A percentile compares a stretch with the other conserved stretches of the same genome.
These are phyloP conservation scores for Yueomyces sinensis DNA, from an alignment of 805 yeast species.

Conservation along the genomic window DNA sequence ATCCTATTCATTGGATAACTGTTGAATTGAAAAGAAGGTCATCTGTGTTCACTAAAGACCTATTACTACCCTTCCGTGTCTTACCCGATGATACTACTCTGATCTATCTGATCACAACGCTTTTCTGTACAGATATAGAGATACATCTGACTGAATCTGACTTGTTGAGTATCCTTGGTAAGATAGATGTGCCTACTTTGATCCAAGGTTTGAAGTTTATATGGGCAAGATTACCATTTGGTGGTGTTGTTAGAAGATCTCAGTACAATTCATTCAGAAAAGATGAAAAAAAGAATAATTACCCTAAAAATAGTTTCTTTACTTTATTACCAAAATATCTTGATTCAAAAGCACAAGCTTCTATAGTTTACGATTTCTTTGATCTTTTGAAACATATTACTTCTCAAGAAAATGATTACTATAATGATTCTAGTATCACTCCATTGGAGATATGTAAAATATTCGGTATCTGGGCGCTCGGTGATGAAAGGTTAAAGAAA, in stretches of 20 bases:
- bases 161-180: constrained; percentile 15
- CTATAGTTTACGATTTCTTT: constrained; percentile 76
- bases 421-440: constrained; percentile 44
- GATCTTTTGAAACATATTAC: constrained; percentile 60
- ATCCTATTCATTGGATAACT: constrained; percentile 55
- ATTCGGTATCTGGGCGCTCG: constrained; percentile 84
- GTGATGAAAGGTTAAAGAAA: too few relatives aligned
- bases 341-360: constrained; percentile 73
- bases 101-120: constrained; percentile 37
- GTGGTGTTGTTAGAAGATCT: constrained; percentile 76
- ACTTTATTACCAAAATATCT: constrained; percentile 74
- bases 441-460: constrained; percentile 67
- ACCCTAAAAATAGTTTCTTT: constrained; percentile 59
- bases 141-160: not conserved
- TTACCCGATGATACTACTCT: constrained; percentile 47
- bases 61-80: constrained; percentile 67
- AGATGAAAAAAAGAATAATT: constrained; percentile 49
- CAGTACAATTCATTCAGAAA: constrained; percentile 57
- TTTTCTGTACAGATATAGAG: constrained; percentile 33
- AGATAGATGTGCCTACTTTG: constrained; percentile 53
- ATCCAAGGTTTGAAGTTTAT: constrained; percentile 65
- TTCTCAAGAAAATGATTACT: constrained; percentile 49
- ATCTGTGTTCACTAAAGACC: constrained; percentile 53
- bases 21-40: constrained; percentile 59
- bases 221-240: constrained; percentile 75